Conservation (phyloP, 164 flowering plant species). For the Taxillus chinensis region DNA sequence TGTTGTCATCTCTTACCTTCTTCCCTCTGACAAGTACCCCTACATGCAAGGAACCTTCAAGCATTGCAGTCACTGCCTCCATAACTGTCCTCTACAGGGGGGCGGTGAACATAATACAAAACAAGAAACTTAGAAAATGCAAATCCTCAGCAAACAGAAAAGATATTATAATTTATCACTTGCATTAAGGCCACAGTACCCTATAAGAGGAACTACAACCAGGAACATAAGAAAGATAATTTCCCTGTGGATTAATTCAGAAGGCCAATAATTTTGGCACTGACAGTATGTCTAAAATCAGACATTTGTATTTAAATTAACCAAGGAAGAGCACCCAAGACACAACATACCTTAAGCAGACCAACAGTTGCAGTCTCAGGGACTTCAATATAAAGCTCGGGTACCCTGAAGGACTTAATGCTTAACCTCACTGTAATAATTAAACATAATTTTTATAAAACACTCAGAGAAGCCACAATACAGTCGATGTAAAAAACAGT, state of each 20-base stretch:
- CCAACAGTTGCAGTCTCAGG: conserved; percentile 39
- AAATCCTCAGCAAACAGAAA: not conserved
- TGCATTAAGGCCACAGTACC: not conserved
- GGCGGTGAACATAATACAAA: not conserved
- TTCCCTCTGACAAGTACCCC: conserved; percentile 3
- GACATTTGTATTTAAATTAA: not conserved
- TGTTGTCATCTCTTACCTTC: conserved; percentile 1
- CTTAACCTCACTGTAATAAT: conserved; percentile 31
- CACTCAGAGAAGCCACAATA: not conserved
- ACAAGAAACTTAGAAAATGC: not conserved
- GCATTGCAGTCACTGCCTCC: conserved; percentile 3
- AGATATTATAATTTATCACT: not conserved
- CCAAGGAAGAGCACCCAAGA: not conserved
- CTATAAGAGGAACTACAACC: not conserved
- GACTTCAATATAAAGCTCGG: conserved; percentile 38
- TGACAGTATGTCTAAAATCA: not conserved
- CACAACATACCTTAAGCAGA: conserved; percentile 26
- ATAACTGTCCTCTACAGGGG: conserved; percentile 1
- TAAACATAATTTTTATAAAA: conserved; percentile 6
- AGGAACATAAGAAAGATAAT: no score
- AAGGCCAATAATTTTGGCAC: no score
- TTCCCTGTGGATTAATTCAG: no score
- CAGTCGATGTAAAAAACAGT: not conserved
- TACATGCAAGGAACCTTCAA: not conserved
- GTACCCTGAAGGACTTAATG: conserved; percentile 35